Evolutionary conservation across 176 grass and related monocot species (phyloP).

Genomic region (Hordeum marinum): DNA sequence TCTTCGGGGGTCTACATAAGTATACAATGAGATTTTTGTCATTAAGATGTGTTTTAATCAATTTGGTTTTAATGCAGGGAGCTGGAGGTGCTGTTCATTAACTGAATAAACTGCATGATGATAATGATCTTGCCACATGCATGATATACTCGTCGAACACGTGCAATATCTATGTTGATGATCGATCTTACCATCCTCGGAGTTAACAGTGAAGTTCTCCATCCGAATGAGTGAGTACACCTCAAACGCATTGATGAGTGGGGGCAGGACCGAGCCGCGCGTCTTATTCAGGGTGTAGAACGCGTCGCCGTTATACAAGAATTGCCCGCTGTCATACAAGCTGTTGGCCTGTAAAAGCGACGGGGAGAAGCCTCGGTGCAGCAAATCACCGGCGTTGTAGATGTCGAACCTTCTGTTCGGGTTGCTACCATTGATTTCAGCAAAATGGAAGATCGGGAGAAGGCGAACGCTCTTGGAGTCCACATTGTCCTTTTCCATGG

Average conservation of each 20-base stretch:
- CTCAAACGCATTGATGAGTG: conserved; percentile 22
- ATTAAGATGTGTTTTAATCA: too few species aligned
- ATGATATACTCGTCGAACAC: background rate
- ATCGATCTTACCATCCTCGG: background rate
- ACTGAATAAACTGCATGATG: background rate
- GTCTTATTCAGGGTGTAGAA: background rate
- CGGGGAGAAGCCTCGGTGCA: background rate
- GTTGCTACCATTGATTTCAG: background rate
- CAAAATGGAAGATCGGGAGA: conserved; percentile 23
- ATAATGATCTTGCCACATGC: background rate
- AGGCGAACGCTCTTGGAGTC: background rate
- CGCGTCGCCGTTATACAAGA: background rate
- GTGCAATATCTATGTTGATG: background rate
- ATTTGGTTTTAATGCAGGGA: background rate
- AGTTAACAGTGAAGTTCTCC: background rate
- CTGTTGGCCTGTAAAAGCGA: too few species aligned
- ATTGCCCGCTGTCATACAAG: accelerated
- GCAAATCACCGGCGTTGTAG: accelerated
- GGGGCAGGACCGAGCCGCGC: background rate
- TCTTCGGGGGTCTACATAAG: background rate
- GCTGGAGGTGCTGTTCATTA: background rate
- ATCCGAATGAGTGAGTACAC: background rate
- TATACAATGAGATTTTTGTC: background rate
- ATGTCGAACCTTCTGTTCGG: background rate
- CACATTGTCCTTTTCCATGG: accelerated